phyloP scores from a whole-genome alignment of 371 early-diverging fungal genomes.

The Rhizomucor pusillus region DNA sequence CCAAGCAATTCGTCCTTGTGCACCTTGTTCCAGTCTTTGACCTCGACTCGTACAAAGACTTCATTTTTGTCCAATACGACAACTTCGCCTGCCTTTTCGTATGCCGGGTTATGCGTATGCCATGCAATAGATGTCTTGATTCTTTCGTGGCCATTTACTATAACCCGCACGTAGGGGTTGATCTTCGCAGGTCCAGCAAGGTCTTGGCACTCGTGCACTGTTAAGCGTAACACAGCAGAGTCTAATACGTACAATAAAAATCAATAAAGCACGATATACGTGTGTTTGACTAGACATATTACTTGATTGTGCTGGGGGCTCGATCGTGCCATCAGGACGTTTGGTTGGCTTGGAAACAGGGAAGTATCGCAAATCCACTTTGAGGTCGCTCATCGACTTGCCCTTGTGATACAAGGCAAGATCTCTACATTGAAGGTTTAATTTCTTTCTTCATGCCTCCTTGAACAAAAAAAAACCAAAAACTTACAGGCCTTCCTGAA shows the following conservation, averaged over 20 bases:
- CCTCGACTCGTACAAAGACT: slow-evolving; percentile 29
- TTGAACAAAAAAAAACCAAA: neutral
- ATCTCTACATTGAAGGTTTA: slow-evolving; percentile 15
- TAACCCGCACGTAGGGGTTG: slow-evolving; percentile 45
- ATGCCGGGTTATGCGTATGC: slow-evolving; percentile 45
- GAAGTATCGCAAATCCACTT: slow-evolving; percentile 57
- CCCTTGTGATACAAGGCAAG: slow-evolving; percentile 44
- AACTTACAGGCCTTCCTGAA: slow-evolving; percentile 29
- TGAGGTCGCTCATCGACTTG: slow-evolving; percentile 48
- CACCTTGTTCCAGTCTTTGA: slow-evolving; percentile 35
- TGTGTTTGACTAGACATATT: slow-evolving; percentile 11
- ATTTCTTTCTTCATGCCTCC: neutral
- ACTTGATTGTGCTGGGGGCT: slow-evolving; percentile 60
- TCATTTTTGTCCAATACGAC: slow-evolving; percentile 42
- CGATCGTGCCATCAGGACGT: slow-evolving; percentile 38
- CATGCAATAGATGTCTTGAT: slow-evolving; percentile 42
- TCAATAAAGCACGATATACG: neutral
- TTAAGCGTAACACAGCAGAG: slow-evolving; percentile 51
- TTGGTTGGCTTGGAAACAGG: slow-evolving; percentile 58
- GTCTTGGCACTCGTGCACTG: slow-evolving; percentile 51
- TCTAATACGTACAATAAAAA: slow-evolving; percentile 16
- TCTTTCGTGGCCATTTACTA: slow-evolving; percentile 44
- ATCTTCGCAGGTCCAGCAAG: slow-evolving; percentile 30
- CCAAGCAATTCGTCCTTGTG: slow-evolving; percentile 37
- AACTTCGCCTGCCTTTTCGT: slow-evolving; percentile 42